A percentile compares a stretch with the other conserved stretches of the same genome.
Evolutionary conservation across 352 stramenopile species (phyloP).

Genomic region (Phytophthora idaei): DNA sequence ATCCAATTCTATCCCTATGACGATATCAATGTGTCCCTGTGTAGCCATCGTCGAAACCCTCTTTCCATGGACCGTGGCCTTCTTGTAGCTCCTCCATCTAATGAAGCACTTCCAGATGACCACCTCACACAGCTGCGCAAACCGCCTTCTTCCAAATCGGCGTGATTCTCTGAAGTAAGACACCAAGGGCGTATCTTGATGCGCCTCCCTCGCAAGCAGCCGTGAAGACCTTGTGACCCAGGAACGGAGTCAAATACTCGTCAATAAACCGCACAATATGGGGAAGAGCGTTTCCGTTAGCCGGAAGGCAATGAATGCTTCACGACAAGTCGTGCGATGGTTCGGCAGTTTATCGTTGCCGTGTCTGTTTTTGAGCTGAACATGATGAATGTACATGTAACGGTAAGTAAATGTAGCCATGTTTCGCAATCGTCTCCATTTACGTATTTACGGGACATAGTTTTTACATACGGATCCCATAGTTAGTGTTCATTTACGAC

Average conservation of each 20-base stretch:
- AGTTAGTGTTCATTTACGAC: slow-evolving; percentile 1
- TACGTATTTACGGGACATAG: not conserved
- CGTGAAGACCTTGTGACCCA: slow-evolving; percentile 7
- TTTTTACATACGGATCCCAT: not conserved
- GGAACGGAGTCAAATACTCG: slow-evolving; percentile 2
- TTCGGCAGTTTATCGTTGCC: not conserved
- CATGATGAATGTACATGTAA: too few relatives aligned
- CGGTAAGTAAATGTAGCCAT: slow-evolving; percentile 3
- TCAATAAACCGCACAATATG: slow-evolving; percentile 8
- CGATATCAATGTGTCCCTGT: slow-evolving; percentile 14
- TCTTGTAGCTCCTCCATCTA: slow-evolving; percentile 11
- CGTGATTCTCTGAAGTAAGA: not conserved
- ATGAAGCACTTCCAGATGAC: slow-evolving; percentile 6
- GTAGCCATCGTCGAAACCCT: slow-evolving; percentile 4
- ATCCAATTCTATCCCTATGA: not conserved
- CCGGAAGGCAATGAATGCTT: slow-evolving; percentile 10
- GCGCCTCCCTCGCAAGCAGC: slow-evolving; percentile 6
- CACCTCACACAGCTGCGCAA: not conserved
- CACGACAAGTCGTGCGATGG: not conserved
- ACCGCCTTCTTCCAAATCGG: slow-evolving; percentile 7
- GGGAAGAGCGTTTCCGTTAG: not conserved
- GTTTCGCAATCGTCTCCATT: slow-evolving; percentile 3
- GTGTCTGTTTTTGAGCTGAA: too few relatives aligned
- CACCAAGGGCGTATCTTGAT: slow-evolving; percentile 4
- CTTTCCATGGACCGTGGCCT: slow-evolving; percentile 8